Base-by-base conservation (phyloP, 164 flowering plant genomes). In the Brasenia schreberi region DNA sequence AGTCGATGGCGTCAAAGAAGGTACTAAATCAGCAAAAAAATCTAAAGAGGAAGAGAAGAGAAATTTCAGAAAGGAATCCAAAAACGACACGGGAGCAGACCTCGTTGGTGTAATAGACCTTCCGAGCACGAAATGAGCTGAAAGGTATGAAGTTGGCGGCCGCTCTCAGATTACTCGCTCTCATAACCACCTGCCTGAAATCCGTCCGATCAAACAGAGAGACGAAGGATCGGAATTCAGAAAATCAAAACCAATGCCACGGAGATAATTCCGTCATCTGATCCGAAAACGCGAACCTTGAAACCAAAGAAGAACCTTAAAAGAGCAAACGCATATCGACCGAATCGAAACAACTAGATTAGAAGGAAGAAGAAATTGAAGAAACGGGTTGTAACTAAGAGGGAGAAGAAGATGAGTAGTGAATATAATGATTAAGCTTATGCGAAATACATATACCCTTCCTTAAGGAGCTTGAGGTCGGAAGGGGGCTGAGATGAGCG, bases 161-260 rank as follows among this genome's bases (percentile, higher is more conserved):
- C 2, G 87, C 79, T 62, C 90, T 77, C 62, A 94, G 74, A 75
- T 87, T 94, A 78, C 97, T 80, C 10, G 97, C 98, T 82, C 98
- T 84, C 70, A 91, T 70, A 64, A 94, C 68, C 18, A 94, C 75
- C 73, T 94, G 98, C 76, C 98, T 93, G 84, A 10, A 78, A 70
- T 61, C 12, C 43, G 59, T 61, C 5, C 27, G 18, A 2, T 10
- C 12, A 61, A 61, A n/a, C 19, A 61, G 33, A 23, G 63, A 73
- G 18, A 52, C 17, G 43, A 17, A 33, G 19, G 63, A 42, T 23
- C 33, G 39, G 66, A 45, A 56, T 43, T 49, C 4, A 6, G 14
- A 67, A 69, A n/a, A 56, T 7, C 7, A 11, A 43, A 12, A 52
- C 5, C 4, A 64, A 16, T 12, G 7, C 7, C 3, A 44, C 58